Evolutionary conservation across 2,329 filamentous ascomycete species (phyloP).

Genomic region (Claviceps cyperi): DNA sequence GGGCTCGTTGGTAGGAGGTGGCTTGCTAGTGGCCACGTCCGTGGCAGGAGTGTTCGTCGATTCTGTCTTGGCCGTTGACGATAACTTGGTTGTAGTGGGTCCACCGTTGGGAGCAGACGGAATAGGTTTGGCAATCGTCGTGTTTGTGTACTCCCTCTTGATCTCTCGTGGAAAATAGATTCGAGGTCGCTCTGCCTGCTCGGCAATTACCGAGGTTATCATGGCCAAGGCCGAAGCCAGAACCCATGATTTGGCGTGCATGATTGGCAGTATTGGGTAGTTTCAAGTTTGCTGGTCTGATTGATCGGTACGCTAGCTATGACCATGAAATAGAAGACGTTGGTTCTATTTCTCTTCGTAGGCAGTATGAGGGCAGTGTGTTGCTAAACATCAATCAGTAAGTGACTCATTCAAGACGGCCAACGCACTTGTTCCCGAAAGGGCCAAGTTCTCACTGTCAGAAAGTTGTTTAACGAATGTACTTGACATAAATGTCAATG

Average conservation of each 20-base stretch:
- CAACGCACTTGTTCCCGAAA: not conserved
- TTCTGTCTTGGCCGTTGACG: constrained; percentile 8
- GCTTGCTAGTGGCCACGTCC: constrained; percentile 9
- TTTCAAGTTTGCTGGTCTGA: not conserved
- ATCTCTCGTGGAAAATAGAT: constrained; percentile 45
- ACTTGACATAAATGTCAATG: constrained; percentile 42
- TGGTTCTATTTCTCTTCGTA: not conserved
- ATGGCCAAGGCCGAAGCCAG: constrained; percentile 35
- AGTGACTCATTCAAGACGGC: not conserved
- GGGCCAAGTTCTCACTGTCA: constrained; percentile 25
- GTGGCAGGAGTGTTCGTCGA: constrained; percentile 13
- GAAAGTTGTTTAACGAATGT: constrained; percentile 39
- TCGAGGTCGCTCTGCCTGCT: constrained; percentile 30
- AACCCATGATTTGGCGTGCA: constrained; percentile 33
- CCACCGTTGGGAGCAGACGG: constrained; percentile 9
- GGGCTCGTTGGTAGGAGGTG: not conserved
- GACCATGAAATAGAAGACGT: not conserved
- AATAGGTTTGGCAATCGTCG: constrained; percentile 20
- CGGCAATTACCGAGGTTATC: constrained; percentile 28
- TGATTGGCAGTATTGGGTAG: constrained; percentile 16
- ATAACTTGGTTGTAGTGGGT: constrained; percentile 8
- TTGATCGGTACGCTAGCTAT: not conserved
- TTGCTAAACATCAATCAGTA: not conserved
- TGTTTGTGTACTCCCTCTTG: constrained; percentile 34
- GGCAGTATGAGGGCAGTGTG: not conserved